Evolutionary conservation across 352 stramenopile genomes (phyloP).

Genomic region (Pythium vanterpoolii): DNA sequence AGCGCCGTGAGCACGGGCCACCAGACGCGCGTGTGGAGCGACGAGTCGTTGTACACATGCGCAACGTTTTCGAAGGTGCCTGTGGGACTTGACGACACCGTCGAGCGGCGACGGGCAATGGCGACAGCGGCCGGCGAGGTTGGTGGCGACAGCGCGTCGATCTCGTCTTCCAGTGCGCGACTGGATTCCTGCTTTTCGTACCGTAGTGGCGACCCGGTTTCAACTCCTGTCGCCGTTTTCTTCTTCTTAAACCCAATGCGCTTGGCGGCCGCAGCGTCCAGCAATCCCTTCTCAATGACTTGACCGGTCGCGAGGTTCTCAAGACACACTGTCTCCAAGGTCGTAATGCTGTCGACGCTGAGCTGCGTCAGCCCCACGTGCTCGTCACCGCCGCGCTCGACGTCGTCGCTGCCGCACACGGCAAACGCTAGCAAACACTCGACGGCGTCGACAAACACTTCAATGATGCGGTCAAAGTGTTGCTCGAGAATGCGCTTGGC

Average conservation of each 20-base stretch:
- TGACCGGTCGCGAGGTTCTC: conserved; percentile 69
- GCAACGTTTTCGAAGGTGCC: not conserved
- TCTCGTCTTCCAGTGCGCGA: conserved; percentile 55
- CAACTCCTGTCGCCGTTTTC: conserved; percentile 20
- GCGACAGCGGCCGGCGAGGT: conserved; percentile 27
- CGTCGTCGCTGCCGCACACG: conserved; percentile 66
- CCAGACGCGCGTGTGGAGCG: conserved; percentile 71
- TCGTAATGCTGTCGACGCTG: conserved; percentile 62
- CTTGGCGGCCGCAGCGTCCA: conserved; percentile 34
- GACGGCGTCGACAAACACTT: conserved; percentile 79
- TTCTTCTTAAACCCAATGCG: conserved; percentile 62
- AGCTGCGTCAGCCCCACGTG: conserved; percentile 60
- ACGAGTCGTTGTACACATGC: conserved; percentile 63
- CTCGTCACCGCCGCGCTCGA: conserved; percentile 47
- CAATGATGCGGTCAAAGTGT: conserved; percentile 69
- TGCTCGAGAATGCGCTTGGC: conserved; percentile 81
- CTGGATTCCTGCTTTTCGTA: conserved; percentile 71
- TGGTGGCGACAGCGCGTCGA: conserved; percentile 41
- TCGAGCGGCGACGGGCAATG: conserved; percentile 32
- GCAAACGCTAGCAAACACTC: conserved; percentile 80
- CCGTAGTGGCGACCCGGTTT: conserved; percentile 26
- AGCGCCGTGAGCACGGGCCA: conserved; percentile 97
- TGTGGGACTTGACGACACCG: conserved; percentile 21
- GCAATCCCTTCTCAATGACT: conserved; percentile 65
- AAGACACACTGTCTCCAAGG: conserved; percentile 67